A percentile compares a stretch with the other conserved stretches of the same genome.
These are phyloP conservation scores for Ceriops decandra DNA, from an alignment of 345 rosid species.

Conservation along the genomic window DNA sequence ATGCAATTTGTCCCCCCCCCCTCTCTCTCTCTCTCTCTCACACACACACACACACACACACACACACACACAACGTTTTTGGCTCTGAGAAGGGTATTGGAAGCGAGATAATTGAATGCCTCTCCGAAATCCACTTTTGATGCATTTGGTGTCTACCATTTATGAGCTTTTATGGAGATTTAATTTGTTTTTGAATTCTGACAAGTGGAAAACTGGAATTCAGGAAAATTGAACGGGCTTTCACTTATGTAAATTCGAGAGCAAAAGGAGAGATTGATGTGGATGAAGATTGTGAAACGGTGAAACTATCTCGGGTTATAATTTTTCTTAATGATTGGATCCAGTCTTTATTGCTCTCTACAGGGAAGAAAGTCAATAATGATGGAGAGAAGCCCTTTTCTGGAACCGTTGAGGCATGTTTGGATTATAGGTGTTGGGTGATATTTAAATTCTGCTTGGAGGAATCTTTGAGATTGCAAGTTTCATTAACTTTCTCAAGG, in stretches of 20 bases:
- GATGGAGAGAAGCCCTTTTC: slow-evolving; percentile 17
- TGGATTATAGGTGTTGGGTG: slow-evolving; percentile 79
- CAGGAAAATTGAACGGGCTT: slow-evolving; percentile 81
- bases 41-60: too few relatives aligned
- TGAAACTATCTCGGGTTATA: slow-evolving; percentile 50
- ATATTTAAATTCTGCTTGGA: slow-evolving; percentile 71
- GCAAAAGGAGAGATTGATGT: slow-evolving; percentile 23
- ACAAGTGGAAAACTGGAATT: slow-evolving; percentile 18
- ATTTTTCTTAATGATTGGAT: slow-evolving; percentile 75
- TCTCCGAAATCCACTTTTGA: too few relatives aligned
- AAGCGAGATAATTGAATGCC: too few relatives aligned
- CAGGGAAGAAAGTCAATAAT: slow-evolving; percentile 37
- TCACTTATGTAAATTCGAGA: slow-evolving; percentile 39
- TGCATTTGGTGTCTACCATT: background rate
- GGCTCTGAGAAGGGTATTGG: too few relatives aligned
- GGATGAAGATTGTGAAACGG: slow-evolving; percentile 54
- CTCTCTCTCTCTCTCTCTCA: too few relatives aligned
- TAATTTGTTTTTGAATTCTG: slow-evolving; percentile 3
- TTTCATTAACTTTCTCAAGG: slow-evolving; percentile 51
- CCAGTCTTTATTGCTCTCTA: slow-evolving; percentile 51
- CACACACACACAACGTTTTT: too few relatives aligned
- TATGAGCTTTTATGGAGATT: background rate
- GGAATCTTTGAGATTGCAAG: slow-evolving; percentile 45
- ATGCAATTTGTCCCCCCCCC: background rate
- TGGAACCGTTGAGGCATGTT: slow-evolving; percentile 31